Base-by-base conservation (phyloP, 257 asterid genomes). In the Plantago elongata region DNA sequence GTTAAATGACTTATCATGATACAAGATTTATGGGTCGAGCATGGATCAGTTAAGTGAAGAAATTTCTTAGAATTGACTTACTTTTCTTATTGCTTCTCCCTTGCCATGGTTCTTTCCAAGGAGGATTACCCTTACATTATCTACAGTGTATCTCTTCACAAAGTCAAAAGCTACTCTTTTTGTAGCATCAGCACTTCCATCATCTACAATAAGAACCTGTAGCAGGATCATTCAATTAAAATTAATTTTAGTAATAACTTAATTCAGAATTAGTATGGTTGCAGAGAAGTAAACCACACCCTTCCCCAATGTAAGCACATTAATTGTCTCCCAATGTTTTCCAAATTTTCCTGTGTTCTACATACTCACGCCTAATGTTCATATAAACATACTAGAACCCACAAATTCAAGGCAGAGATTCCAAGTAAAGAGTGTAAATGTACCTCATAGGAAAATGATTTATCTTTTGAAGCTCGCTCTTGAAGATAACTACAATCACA, bases 1-100 rank as follows among this genome's bases (percentile, higher is more conserved):
- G 79, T 74, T 84, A 69, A 84, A 72, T 78, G 67, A 74, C 71
- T 76, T 66, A 67, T 54, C 58, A 59, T 15, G 29, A 60, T 49
- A 60, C 18, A 62, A 45, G 50, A 70, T 42, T 38, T 29, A n/a
- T 45, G 38, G 47, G 63, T 48, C 45, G 34, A 61, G 12, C 60
- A 58, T 7, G 54, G 66, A 13, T 3, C 22, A 45, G 38, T n/a
- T 70, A 14, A 63, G 54, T 11, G 40, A 68, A 68, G 16, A 27
- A 30, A 71, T 62, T 51, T 49, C 50, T 61, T 62, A 70, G 77
- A 75, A 79, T 64, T 13, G 62, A 79, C 96, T 90, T 81, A 93
- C 97, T 82, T 90, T 93, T 73, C 96, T 78, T 69, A 90, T 87
- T 68, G 99, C 99, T 86, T 93, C 99, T 72, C 99, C 97, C 80